These are phyloP conservation scores for Trichoderma sp. DNA, from an alignment of 2,329 filamentous ascomycete genomes.

Conservation along the genomic window DNA sequence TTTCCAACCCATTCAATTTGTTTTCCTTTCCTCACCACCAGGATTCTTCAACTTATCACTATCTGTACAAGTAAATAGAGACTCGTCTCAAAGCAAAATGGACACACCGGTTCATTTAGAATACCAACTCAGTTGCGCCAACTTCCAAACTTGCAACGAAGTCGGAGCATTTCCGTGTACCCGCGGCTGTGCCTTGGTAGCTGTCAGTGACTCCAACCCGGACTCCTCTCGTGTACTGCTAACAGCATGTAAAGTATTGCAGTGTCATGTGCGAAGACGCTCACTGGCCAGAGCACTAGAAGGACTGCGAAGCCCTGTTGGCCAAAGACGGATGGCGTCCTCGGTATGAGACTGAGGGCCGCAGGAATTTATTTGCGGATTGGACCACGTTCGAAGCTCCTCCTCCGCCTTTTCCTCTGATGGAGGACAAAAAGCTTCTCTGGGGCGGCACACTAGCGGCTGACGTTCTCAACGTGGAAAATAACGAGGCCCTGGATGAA, in stretches of 20 bases:
- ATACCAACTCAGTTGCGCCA: background rate
- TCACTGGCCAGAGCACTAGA: background rate
- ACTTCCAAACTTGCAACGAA: background rate
- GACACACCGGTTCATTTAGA: background rate
- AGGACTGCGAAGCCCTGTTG: background rate
- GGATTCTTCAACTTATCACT: background rate
- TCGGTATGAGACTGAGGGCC: background rate
- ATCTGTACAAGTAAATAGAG: background rate
- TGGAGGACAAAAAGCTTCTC: background rate
- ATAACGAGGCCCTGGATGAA: background rate
- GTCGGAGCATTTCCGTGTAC: background rate
- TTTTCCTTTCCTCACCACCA: background rate
- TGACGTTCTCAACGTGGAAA: background rate
- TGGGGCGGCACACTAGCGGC: background rate
- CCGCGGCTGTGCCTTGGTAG: background rate
- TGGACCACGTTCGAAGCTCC: background rate
- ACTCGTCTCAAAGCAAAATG: background rate
- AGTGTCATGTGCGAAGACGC: background rate
- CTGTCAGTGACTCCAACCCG: background rate
- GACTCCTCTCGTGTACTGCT: background rate
- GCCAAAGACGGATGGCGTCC: background rate
- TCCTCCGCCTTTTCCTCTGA: background rate
- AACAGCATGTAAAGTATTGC: background rate
- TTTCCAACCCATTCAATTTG: background rate
- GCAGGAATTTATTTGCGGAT: background rate